Conservation (phyloP, 495 filamentous ascomycete species). For the Thozetella sp. region DNA sequence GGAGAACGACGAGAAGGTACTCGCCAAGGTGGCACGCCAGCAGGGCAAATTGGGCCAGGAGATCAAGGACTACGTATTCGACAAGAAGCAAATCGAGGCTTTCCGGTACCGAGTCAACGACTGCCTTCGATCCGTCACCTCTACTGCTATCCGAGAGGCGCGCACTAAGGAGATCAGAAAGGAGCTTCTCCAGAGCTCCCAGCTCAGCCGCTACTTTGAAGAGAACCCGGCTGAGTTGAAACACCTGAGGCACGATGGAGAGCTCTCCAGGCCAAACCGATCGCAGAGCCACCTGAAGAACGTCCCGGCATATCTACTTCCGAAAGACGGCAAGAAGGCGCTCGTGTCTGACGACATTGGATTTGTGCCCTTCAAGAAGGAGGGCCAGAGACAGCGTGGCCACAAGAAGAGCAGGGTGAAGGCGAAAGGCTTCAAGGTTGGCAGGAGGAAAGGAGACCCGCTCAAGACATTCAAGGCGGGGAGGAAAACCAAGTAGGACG, state of each 20-base stretch:
- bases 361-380: slow-evolving; percentile 78
- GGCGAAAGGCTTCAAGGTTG: slow-evolving; percentile 52
- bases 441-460: slow-evolving; percentile 69
- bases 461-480: slow-evolving; percentile 84
- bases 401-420: slow-evolving; percentile 72
- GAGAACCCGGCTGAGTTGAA: slow-evolving; percentile 90
- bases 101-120: slow-evolving; percentile 96
- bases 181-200: slow-evolving; percentile 80
- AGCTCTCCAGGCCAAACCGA: slow-evolving; percentile 69
- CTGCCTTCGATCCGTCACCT: slow-evolving; percentile 79
- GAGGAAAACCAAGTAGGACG: slow-evolving; percentile 35
- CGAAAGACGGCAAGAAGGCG: slow-evolving; percentile 71
- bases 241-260: slow-evolving; percentile 88
- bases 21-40: slow-evolving; percentile 70
- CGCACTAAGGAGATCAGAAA: slow-evolving; percentile 82
- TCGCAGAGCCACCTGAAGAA: slow-evolving; percentile 91
- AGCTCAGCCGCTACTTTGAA: slow-evolving; percentile 71
- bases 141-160: slow-evolving; percentile 85
- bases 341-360: slow-evolving; percentile 63
- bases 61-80: slow-evolving; percentile 87
- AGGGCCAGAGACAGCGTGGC: slow-evolving; percentile 61
- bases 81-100: slow-evolving; percentile 88
- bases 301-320: slow-evolving; percentile 93
- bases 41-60: slow-evolving; percentile 76
- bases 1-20: slow-evolving; percentile 81